Evolutionary conservation across 306 rosid genomes (phyloP), one percentile per base, ranked within the genome.

Genomic region (Echinosophora koreensis): DNA sequence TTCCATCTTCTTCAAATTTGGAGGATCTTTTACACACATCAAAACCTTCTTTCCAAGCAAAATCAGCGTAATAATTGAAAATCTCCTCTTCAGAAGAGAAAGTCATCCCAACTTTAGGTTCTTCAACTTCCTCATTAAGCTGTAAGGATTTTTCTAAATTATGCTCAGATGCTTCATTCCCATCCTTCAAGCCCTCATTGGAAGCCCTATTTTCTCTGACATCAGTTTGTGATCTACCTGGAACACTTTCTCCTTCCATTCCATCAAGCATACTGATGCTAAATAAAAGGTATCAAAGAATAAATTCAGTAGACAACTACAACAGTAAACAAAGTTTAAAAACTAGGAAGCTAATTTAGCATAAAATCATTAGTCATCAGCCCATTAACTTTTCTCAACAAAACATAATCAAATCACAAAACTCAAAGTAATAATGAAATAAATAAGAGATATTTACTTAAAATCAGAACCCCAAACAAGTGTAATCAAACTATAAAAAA

Each of bases 51-150:
- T 39, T 27, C 51, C 2, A 22, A 71, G 66, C 77, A 71, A 38
- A 71, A 56, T 1, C 56, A 22, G 55, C 55, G 28, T 71, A 71
- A 41, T 71, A 71, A 17, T 41, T 22, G 34, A 54, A 16, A 54
- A 38, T 7, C 64, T 54, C 64, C 0, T 71, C 38, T 38, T 71
- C 65, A 16, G 76, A 54, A 54, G 64, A 16, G 42, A 71, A 71
- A 54, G 52, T 71, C 76, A 71, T 71, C 38, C 76, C 70, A 17
- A 65, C 70, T 11, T 65, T 71, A 52, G 76, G 76, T 38, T 71
- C 76, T 38, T 71, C 76, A 54, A 35, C 50, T 10, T 69, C 71
- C 38, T 17, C 62, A 32, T 32, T 50, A 51, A n/a, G 17, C n/a
- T 51, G 35, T 52, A 34, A 13, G 1, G 35, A 17, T 22, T 35